These are phyloP conservation scores for Lolium multiflorum DNA, from an alignment of 176 grass and related monocot species.

Conservation along the genomic window DNA sequence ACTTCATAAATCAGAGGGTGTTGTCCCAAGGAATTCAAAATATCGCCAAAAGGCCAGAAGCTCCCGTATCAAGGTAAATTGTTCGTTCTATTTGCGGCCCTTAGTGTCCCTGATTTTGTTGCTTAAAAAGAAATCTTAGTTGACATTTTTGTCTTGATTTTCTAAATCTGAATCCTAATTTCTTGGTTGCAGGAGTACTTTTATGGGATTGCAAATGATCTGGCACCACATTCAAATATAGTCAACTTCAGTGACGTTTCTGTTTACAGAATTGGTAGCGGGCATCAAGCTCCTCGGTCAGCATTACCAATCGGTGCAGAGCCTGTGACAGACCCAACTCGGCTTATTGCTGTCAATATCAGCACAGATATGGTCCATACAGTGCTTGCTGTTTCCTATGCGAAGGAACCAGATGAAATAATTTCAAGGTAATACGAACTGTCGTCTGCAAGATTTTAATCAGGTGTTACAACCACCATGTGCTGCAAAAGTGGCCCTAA, in stretches of 20 bases:
- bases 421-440: constrained; percentile 73
- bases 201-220: constrained; percentile 89
- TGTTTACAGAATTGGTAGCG: constrained; percentile 86
- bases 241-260: constrained; percentile 90
- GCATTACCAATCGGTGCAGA: constrained; percentile 91
- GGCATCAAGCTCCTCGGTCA: constrained; percentile 89
- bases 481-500: constrained; percentile 9
- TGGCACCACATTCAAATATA: constrained; percentile 93
- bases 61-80: constrained; percentile 75
- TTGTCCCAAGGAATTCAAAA: constrained; percentile 94
- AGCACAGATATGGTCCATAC: constrained; percentile 93
- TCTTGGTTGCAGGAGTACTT: constrained; percentile 81
- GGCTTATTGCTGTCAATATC: constrained; percentile 78
- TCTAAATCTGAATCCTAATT: constrained; percentile 11
- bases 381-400: constrained; percentile 85
- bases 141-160: not conserved
- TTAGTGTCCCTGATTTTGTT: not conserved
- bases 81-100: not conserved
- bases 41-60: constrained; percentile 88
- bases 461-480: not conserved
- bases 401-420: constrained; percentile 92
- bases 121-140: not conserved
- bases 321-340: constrained; percentile 82
- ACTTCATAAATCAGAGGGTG: constrained; percentile 98
- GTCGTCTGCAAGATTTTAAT: not conserved